Percentiles rank a stretch among this genome's conserved stretches.
Conservation (phyloP, 495 filamentous ascomycete species). For the Ascobolus immersus region DNA sequence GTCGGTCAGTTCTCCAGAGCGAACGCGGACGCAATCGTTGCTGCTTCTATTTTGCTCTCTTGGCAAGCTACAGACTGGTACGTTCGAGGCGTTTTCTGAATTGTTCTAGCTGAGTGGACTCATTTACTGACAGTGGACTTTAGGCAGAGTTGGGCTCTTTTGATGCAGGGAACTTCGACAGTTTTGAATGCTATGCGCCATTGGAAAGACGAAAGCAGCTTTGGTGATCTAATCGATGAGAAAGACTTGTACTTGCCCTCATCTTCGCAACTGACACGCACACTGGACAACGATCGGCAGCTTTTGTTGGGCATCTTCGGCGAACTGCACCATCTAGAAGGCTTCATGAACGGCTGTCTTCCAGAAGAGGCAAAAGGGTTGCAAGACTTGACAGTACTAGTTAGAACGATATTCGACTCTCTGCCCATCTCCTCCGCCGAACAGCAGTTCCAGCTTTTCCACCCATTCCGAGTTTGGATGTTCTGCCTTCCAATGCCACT, state of each 20-base stretch:
- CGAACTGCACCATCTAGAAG: constrained; percentile 44
- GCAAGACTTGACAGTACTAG: constrained; percentile 53
- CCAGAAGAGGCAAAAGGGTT: constrained; percentile 50
- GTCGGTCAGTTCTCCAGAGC: constrained; percentile 62
- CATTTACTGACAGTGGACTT: constrained; percentile 15
- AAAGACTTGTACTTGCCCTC: constrained; percentile 40
- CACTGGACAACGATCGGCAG: constrained; percentile 33
- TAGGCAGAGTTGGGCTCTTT: constrained; percentile 72
- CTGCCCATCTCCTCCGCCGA: constrained; percentile 40
- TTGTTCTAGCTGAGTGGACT: constrained; percentile 4
- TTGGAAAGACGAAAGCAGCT: constrained; percentile 73
- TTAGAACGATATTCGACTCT: constrained; percentile 50
- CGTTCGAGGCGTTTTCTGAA: constrained; percentile 19
- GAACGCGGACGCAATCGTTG: constrained; percentile 77
- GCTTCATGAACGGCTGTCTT: constrained; percentile 41
- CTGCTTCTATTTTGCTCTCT: constrained; percentile 72
- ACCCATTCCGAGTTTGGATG: constrained; percentile 67
- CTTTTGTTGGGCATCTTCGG: constrained; percentile 37
- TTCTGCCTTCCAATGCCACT: constrained; percentile 72
- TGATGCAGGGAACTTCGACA: constrained; percentile 76
- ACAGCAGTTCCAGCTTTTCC: constrained; percentile 68
- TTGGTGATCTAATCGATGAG: constrained; percentile 60
- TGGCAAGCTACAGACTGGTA: constrained; percentile 97
- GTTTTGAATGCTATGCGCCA: constrained; percentile 78
- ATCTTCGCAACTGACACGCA: constrained; percentile 28